Evolutionary conservation across 257 asterid species (phyloP).

Genomic region (Scutellaria minor): DNA sequence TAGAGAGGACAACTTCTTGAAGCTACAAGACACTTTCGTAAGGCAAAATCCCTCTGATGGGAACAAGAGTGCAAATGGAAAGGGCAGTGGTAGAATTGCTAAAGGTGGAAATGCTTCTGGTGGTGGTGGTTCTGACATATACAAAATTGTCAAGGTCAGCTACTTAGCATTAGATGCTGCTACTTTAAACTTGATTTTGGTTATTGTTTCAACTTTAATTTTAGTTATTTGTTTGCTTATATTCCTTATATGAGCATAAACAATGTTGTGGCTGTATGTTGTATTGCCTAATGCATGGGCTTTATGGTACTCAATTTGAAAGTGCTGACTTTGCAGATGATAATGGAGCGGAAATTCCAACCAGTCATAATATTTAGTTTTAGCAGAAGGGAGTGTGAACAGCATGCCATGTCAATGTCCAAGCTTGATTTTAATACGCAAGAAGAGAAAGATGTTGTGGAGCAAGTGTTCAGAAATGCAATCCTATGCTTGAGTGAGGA

Average conservation of each 20-base stretch:
- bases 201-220: conserved; percentile 1
- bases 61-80: conserved; percentile 56
- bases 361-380: conserved; percentile 97
- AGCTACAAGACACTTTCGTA: conserved; percentile 80
- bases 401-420: conserved; percentile 98
- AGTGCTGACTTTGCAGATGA: conserved; percentile 69
- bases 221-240: conserved; percentile 8
- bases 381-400: conserved; percentile 98
- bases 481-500: conserved; percentile 87
- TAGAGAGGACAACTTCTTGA: conserved; percentile 80
- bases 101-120: conserved; percentile 78
- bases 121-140: conserved; percentile 83
- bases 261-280: conserved; percentile 26
- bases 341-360: conserved; percentile 93
- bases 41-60: conserved; percentile 60
- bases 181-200: background rate
- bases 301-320: conserved; percentile 29
- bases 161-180: conserved; percentile 18
- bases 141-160: conserved; percentile 91
- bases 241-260: background rate
- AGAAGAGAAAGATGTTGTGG: conserved; percentile 89
- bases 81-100: conserved; percentile 68
- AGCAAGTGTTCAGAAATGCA: conserved; percentile 84
- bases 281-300: conserved; percentile 7
- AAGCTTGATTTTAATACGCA: conserved; percentile 87